These are phyloP conservation scores for Boletus barrowsii DNA, from an alignment of 768 basidiomycete species.

Conservation along the genomic window DNA sequence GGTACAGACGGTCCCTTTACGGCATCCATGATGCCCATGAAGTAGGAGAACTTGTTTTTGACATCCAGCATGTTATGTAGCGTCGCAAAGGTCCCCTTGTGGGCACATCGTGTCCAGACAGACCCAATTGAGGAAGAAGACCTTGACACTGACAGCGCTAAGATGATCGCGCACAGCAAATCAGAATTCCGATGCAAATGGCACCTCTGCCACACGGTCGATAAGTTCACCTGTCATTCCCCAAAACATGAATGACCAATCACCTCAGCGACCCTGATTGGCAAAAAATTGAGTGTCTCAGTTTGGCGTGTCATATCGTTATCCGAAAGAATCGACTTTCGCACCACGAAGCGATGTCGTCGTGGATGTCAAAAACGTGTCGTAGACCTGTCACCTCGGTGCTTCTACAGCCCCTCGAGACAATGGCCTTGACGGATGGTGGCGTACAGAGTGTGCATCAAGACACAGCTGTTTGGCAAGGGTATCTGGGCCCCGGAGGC, in stretches of 20 bases:
- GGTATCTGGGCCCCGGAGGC: constrained; percentile 57
- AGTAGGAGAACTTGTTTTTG: constrained; percentile 33
- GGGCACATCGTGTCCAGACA: constrained; percentile 64
- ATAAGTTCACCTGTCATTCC: neutral
- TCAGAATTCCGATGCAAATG: constrained; percentile 60
- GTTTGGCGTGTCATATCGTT: constrained; percentile 52
- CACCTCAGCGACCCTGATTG: constrained; percentile 76
- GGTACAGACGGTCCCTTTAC: constrained; percentile 65
- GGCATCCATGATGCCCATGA: constrained; percentile 42
- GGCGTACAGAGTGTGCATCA: constrained; percentile 66
- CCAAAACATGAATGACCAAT: constrained; percentile 19
- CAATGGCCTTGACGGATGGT: constrained; percentile 75
- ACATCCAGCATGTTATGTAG: constrained; percentile 59
- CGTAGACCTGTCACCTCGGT: constrained; percentile 41
- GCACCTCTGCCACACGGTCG: constrained; percentile 50
- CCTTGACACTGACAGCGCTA: constrained; percentile 51
- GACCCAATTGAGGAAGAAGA: constrained; percentile 52
- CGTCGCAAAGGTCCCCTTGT: constrained; percentile 47
- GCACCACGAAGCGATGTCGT: constrained; percentile 65
- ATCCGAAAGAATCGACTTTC: constrained; percentile 53
- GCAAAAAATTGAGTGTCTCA: constrained; percentile 62
- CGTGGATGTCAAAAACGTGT: constrained; percentile 59
- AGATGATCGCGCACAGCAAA: constrained; percentile 64
- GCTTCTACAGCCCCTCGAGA: constrained; percentile 43
- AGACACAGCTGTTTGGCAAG: constrained; percentile 79